Base-by-base conservation (phyloP, 176 grass and related monocot genomes). In the Calamus simplicifolius region DNA sequence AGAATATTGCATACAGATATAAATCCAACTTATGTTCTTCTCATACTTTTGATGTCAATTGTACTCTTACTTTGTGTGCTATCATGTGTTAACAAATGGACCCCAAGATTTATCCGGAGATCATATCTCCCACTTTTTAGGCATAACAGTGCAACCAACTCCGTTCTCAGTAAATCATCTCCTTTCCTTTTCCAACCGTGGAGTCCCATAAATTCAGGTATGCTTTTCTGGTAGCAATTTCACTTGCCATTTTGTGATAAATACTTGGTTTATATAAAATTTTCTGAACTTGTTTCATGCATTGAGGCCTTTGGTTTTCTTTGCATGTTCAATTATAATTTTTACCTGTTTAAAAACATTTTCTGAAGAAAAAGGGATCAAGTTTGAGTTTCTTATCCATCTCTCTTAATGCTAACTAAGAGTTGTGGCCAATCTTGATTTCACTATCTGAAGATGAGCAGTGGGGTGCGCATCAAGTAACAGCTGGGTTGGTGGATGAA, bases 191-290 rank as follows among this genome's bases (percentile, higher is more conserved):
- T 95, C 62, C 78, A 88, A 54, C 67, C 80, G 31, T 91, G 93
- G 93, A 88, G 73, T 77, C 73, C 76, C 58, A 88, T 92, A 63
- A 88, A 69, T 68, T 85, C 81, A 81, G 93, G 93, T 92, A 75
- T 51, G 27, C 18, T 71, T 68, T 26, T 68, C 73, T 57, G 26
- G 14, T 30, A 8, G 21, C 19, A 56, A 5, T 35, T 35, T 27
- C 16, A 69, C 18, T 5, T 38, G 31, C 58, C 27, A 30, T 60
- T n/a, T 60, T 60, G 58, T 30, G 58, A 30, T 30, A 3, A 64
- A 10, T 43, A 10, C 35, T 43, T 12, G 35, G 35, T 43, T 43
- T 3, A 2, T 43, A 7, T 2, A 2, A 13, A 7, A 43, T 43
- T 1, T 12, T 43, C 35, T 43, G 12, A 43, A 43, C 3, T 43